Base-by-base conservation (phyloP, 495 filamentous ascomycete genomes). In the Penicillium macrosclerotiorum region DNA sequence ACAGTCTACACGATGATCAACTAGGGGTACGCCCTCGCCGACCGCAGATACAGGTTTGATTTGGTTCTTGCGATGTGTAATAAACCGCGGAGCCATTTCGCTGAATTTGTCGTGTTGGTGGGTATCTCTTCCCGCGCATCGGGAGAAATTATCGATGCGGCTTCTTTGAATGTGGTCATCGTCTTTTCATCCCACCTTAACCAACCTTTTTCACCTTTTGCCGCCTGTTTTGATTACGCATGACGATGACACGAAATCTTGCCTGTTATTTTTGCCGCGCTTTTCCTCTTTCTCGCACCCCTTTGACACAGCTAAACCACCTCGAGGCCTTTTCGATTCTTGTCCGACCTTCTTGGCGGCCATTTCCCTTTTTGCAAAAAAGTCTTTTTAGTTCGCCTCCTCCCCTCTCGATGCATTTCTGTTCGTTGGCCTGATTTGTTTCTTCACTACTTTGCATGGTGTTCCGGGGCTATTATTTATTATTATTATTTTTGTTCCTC, bases 11-110 rank as follows among this genome's bases (percentile, higher is more conserved):
- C 32, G 23, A 38, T 48, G 36, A 31, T 16, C 27, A 13, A 24
- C 16, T 29, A 23, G 47, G 51, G 44, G 20, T 38, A n/a, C n/a
- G 24, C 12, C 25, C 6, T 47, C 32, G 12, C 49, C 24, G 14
- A 24, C 43, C 11, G 38, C 45, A 11, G 14, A 16, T 45, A 46
- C 16, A 14, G 23, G 14, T 7, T 5, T 37, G 50, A 49, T 32
- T 32, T 42, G 26, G 31, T 52, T 59, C 61, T 57, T 64, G 69
- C 69, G 69, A 73, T 64, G 69, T 47, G 53, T 51, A 48, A 73
- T 73, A 73, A 73, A 73, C 69, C 69, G 69, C 69, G 62, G 52
- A 55, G 4, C 32, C 32, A 5, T 32, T 52, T 40, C 37, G 32
- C 18, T 18, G 38, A 42, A n/a, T n/a, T 30, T 38, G 31, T 52